phyloP scores from a whole-genome alignment of 2,329 filamentous ascomycete species.

The Apiospora sp. region DNA sequence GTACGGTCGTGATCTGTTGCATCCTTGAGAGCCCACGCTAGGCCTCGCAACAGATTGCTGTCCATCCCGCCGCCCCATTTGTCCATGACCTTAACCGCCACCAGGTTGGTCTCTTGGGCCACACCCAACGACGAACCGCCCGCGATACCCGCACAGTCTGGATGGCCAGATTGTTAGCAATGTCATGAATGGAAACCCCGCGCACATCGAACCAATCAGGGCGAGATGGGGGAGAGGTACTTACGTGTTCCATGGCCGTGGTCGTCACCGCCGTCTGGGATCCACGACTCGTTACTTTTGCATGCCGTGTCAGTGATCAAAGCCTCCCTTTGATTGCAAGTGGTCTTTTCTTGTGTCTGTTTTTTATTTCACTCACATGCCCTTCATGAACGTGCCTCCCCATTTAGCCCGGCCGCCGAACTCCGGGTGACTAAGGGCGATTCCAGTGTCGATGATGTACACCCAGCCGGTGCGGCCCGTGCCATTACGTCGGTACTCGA shows the following conservation, averaged over 20 bases:
- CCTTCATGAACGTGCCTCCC: slow-evolving; percentile 28
- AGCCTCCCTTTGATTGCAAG: no score
- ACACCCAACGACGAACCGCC: slow-evolving; percentile 32
- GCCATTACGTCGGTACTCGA: background rate
- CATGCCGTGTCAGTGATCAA: background rate
- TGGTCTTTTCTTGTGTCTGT: no score
- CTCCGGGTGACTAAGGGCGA: slow-evolving; percentile 45
- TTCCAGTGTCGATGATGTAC: slow-evolving; percentile 55
- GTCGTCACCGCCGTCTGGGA: slow-evolving; percentile 27
- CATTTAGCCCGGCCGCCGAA: slow-evolving; percentile 38
- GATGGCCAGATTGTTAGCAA: background rate
- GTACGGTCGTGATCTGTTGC: slow-evolving; percentile 29
- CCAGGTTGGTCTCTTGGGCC: slow-evolving; percentile 34
- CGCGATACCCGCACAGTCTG: slow-evolving; percentile 35
- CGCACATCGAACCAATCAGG: background rate
- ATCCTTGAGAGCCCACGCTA: slow-evolving; percentile 30
- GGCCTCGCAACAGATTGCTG: slow-evolving; percentile 48
- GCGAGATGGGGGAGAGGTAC: background rate
- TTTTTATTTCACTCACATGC: no score
- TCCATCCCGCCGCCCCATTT: slow-evolving; percentile 44
- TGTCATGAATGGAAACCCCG: no score
- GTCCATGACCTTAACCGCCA: slow-evolving; percentile 54
- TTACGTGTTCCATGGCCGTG: slow-evolving; percentile 49
- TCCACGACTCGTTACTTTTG: background rate
- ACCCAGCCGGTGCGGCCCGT: slow-evolving; percentile 37